Evolutionary conservation across 352 stramenopile species (phyloP), one percentile per base, ranked within the genome.

Genomic region (Globisporangium perplexum): DNA sequence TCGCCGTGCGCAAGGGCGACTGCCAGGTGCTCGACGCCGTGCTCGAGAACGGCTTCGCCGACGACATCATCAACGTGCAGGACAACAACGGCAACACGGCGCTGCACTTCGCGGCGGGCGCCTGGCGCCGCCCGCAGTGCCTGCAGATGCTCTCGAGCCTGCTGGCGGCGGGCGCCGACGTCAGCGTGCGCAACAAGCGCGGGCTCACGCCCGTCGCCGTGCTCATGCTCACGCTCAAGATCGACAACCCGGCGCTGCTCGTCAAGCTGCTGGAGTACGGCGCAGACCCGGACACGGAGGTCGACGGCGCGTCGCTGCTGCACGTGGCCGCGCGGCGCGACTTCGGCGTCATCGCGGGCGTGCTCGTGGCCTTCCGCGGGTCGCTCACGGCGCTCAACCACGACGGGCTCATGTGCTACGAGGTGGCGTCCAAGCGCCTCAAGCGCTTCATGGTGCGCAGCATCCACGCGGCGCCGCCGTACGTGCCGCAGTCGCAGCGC

Each of bases 41-140:
- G 33, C 58, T 93, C 17, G 68, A 80, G 28, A 83, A 86, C 55
- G 75, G 85, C 44, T 86, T 74, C 53, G 73, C 71, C 18, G 73
- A 89, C 31, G 71, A 89, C 58, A 70, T 89, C 26, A 64, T 91
- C 36, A 71, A 90, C 59, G 62, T 79, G 7, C 69, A 72, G 1
- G 82, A 93, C 57, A 81, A 83, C 48, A 90, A 93, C 45, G 82
- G 79, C 47, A 93, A 93, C 68, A 85, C 82, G 55, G 77, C 79
- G 56, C 65, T 93, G 52, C 82, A 93, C 57, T 93, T 93, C 52
- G 79, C 82, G 0, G 63, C 77, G 7, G 77, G 77, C 43, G 76
- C 79, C 30, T 89, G 77, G 72, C 65, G 75, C 4, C 71, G 72
- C 7, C 69, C 73, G 4, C 58, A 72, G 54, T 71, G 73, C 24